Evolutionary conservation across 768 basidiomycete genomes (phyloP), one percentile per base, ranked within the genome.

Genomic region (Podaxis sp.): DNA sequence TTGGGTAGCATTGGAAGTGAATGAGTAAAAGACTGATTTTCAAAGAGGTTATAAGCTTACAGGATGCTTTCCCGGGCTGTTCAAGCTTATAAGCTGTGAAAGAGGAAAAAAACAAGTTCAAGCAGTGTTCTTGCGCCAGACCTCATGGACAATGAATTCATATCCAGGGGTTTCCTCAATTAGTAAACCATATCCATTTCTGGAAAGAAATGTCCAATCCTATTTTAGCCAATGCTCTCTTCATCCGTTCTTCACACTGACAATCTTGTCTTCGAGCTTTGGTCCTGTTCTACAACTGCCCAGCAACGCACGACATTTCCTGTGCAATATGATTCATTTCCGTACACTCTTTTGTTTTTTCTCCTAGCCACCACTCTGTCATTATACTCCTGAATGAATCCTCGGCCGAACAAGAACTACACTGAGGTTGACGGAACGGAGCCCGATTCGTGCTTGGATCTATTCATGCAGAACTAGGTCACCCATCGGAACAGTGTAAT

Each of bases 111-210:
- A 55, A 61, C 60, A 55, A 61, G 60, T 47, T 61, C 41, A 61
- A 55, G 60, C 41, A 47, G 43, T 37, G 27, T 25, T 43, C 58
- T 15, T 50, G 36, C 54, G n/a, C 46, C 61, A 54, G 47, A 37
- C 61, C 61, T 62, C 61, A 62, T 62, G 61, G 54, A 24, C 61
- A 62, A 56, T 47, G 61, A 62, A 56, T 62, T 62, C 61, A 62
- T 49, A 37, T 52, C 24, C 22, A 60, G 52, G 43, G 36, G 25
- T 33, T 60, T 4, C 60, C 53, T 36, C 19, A 61, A 61, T 46
- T 54, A 40, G 53, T 37, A 52, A 41, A 54, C 19, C 19, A 12
- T 37, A 46, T 49, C 60, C 60, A 46, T 55, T 61, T 61, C 38
- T 25, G 60, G 61, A 62, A 54, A 55, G 17, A 55, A 53, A 56